These are phyloP conservation scores for Vaccinium vitisidaea DNA, from an alignment of 148 eudicot species.

Conservation along the genomic window DNA sequence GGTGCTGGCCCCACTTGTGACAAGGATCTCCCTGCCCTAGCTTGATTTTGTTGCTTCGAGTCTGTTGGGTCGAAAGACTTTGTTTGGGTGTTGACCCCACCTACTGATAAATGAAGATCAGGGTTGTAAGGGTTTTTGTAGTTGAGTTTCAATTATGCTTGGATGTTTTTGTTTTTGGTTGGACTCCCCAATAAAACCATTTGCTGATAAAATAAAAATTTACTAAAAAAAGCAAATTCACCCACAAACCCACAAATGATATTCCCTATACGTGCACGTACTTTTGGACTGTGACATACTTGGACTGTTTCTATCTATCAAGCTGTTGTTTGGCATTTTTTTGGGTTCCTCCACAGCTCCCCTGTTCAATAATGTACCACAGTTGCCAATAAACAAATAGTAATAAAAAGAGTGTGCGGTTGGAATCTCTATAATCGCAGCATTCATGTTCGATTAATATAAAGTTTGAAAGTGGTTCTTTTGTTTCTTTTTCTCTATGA, in stretches of 20 bases:
- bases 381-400: background rate
- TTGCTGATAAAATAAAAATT: no score
- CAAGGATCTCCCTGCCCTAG: no score
- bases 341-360: background rate
- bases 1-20: no score
- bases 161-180: no score
- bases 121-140: no score
- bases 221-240: background rate
- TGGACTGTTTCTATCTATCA: conserved; percentile 13
- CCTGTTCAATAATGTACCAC: background rate
- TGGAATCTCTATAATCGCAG: conserved; percentile 1
- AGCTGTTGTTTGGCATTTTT: background rate
- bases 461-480: background rate
- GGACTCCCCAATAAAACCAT: no score
- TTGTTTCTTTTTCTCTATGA: background rate
- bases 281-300: conserved; percentile 7
- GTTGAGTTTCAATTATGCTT: no score
- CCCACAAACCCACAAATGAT: background rate
- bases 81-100: no score
- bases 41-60: no score
- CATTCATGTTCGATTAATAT: background rate
- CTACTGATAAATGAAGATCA: no score
- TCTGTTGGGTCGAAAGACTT: no score
- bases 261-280: background rate
- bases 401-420: background rate